Evolutionary conservation across 495 filamentous ascomycete species (phyloP), one percentile per base, ranked within the genome.

Genomic region (Pyrenopolyporus hunteri): DNA sequence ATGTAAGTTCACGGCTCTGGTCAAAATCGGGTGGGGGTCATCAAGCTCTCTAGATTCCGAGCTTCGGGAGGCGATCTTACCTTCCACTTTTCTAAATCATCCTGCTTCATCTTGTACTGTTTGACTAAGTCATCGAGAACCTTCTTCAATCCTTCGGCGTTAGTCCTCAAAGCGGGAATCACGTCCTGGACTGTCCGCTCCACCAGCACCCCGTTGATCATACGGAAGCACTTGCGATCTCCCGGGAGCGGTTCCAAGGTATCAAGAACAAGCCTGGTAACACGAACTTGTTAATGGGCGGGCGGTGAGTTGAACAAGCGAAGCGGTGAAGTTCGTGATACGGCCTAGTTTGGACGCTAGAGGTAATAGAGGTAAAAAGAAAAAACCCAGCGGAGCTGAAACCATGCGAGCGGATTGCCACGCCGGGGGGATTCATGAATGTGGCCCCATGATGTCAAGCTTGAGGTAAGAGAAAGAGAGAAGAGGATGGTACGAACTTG

Each of bases 51-150:
- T 43, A 33, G 23, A 8, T 57, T 63, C 52, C 53, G 63, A 56
- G 47, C 55, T 51, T 44, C 33, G 29, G 36, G 52, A 43, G 19
- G 20, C 23, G 53, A 72, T n/a, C 85, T 33, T 77, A 96, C 94
- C 91, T 98, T 98, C 94, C 94, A 98, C 74, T 85, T 93, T 71
- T 98, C 94, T 81, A 98, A 85, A 71, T 98, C 94, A 25, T 88
- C 83, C 77, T 98, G 92, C 78, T 96, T 95, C 19, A 79, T 76
- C 81, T 95, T 95, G 81, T 98, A 98, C 76, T 97, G 91, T 82
- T 96, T 97, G 73, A 98, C 81, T 57, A 98, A 76, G 65, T 96
- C 92, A 64, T 96, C 93, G 55, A 98, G 78, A n/a, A 98, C 93
- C 69, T 95, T 94, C 80, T 90, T 95, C 74, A 98, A 71, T 16